phyloP scores from a whole-genome alignment of 1,139 yeast species.

The Zygoascus sp. region DNA sequence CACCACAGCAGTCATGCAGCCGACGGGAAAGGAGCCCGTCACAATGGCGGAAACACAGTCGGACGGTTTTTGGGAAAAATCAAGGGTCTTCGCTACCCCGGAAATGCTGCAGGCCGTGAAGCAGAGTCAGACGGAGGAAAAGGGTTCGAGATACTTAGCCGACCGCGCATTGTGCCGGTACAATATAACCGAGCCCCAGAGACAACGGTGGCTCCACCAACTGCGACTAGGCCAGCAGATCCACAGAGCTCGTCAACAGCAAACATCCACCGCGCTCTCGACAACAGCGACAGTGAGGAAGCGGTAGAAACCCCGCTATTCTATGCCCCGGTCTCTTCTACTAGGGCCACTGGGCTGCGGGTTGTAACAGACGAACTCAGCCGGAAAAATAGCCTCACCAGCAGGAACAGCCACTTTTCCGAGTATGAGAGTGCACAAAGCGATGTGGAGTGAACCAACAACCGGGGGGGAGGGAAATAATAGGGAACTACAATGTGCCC shows the following conservation, averaged over 20 bases:
- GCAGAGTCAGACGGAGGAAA: background rate
- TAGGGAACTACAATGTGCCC: no score
- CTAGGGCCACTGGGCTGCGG: background rate
- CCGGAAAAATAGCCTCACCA: background rate
- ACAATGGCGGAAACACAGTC: background rate
- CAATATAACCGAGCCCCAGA: background rate
- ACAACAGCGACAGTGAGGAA: background rate
- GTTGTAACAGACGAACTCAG: background rate
- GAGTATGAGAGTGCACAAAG: background rate
- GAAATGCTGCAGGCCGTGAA: background rate
- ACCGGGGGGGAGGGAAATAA: no score
- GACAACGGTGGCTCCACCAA: no score
- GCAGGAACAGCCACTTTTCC: background rate
- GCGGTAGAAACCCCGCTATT: background rate
- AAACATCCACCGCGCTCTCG: background rate
- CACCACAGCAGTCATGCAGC: no score
- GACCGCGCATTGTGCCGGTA: slow-evolving; percentile 24
- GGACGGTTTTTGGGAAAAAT: background rate
- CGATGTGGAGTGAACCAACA: background rate
- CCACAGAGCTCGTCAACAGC: slow-evolving; percentile 1
- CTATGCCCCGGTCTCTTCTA: background rate
- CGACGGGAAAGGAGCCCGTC: no score
- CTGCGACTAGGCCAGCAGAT: no score
- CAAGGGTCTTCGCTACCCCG: background rate
- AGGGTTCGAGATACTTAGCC: slow-evolving; percentile 28